Evolutionary conservation across 352 stramenopile species (phyloP).

Genomic region (Pythium scleroteichum): DNA sequence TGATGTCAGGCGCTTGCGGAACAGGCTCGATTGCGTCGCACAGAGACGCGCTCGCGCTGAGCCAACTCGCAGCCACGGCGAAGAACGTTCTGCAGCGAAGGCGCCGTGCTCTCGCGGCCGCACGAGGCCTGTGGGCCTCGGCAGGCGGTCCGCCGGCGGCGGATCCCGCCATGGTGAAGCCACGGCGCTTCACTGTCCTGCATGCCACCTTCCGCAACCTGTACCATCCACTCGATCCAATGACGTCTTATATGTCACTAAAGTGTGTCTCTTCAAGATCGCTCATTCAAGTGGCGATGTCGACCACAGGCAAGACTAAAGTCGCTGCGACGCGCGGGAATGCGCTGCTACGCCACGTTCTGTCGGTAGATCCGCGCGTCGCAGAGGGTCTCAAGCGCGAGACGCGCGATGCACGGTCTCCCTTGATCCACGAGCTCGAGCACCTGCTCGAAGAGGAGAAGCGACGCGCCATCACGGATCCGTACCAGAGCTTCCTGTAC

Average conservation of each 20-base stretch:
- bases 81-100: background rate
- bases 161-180: background rate
- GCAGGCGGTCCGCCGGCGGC: background rate
- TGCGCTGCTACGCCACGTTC: conserved; percentile 42
- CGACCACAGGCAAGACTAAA: conserved; percentile 27
- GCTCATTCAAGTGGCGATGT: background rate
- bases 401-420: background rate
- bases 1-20: conserved; percentile 49
- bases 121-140: background rate
- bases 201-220: conserved; percentile 23
- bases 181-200: background rate
- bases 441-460: conserved; percentile 69
- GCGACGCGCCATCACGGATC: conserved; percentile 52
- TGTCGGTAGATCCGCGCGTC: conserved; percentile 55
- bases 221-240: background rate
- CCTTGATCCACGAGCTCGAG: conserved; percentile 37
- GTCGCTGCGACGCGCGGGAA: conserved; percentile 48
- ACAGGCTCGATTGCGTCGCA: conserved; percentile 39
- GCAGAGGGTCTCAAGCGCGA: conserved; percentile 56
- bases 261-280: conserved; percentile 29
- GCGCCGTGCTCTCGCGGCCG: background rate
- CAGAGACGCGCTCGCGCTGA: background rate
- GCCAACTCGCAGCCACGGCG: background rate
- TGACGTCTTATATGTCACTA: conserved; percentile 13
- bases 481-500: conserved; percentile 66